Percentiles rank a stretch among this genome's conserved stretches.
Conservation (phyloP, 371 early-diverging fungal species). For the Haplosporangium sp. region DNA sequence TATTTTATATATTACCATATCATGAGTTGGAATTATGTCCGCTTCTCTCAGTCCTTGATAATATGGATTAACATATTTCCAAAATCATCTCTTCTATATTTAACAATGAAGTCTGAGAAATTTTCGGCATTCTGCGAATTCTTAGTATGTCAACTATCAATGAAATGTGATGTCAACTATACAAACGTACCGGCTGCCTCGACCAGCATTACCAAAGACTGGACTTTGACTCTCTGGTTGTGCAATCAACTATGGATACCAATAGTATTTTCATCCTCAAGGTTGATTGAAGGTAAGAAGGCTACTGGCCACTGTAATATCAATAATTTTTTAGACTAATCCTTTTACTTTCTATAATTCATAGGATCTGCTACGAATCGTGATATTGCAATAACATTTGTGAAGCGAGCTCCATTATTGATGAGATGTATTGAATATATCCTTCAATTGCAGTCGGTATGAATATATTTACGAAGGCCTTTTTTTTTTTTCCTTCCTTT, state of each 20-base stretch:
- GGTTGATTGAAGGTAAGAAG: conserved; percentile 23
- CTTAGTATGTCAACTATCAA: neutral
- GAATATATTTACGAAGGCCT: neutral
- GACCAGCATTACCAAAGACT: conserved; percentile 13
- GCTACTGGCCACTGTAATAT: neutral
- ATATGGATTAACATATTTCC: neutral
- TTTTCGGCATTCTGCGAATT: neutral
- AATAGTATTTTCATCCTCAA: conserved; percentile 10
- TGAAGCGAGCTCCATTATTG: neutral
- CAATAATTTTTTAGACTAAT: too few relatives aligned
- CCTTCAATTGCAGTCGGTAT: conserved; percentile 29
- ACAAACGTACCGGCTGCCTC: neutral
- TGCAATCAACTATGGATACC: conserved; percentile 50
- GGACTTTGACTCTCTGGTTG: conserved; percentile 35
- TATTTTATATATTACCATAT: neutral
- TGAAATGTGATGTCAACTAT: neutral
- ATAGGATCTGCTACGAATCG: conserved; percentile 19
- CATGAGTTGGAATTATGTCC: neutral
- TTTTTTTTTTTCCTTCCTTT: too few relatives aligned
- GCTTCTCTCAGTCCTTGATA: neutral
- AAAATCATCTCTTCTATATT: neutral
- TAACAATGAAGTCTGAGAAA: neutral
- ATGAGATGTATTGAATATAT: conserved; percentile 29
- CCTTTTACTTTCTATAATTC: too few relatives aligned
- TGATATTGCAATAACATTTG: conserved; percentile 18